Evolutionary conservation across 139 green algal species (phyloP), one percentile per base, ranked within the genome.

Genomic region (Picocystis salinarum): DNA sequence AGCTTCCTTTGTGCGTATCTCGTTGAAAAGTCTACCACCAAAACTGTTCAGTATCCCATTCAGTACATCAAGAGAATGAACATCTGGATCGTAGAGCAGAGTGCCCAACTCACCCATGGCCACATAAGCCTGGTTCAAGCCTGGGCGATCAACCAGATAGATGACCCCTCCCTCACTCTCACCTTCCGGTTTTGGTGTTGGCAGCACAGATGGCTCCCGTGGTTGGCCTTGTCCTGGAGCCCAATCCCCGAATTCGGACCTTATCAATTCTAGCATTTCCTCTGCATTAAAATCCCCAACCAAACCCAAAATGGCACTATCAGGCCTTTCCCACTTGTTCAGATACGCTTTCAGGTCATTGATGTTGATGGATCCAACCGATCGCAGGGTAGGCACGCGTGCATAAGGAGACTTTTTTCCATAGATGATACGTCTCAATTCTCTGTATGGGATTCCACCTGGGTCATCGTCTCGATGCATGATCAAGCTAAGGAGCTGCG

Each of bases 21-120:
- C 33, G 52, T 90, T 63, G 46, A 90, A 90, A 2, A 90, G 70
- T 20, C 54, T 25, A 4, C 76, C 76, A 0, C 78, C 78, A 56
- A 89, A 90, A 18, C 44, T 60, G 48, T 87, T 90, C 41, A 87
- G 64, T 9, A 77, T 53, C 33, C 41, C 45, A 3, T 27, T 36
- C 26, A 85, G 58, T 31, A 82, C 56, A 20, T 80, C 72, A 28
- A 90, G 58, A 0, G 66, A 33, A 9, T 45, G 61, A 11, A 52
- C 34, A 36, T 82, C 77, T 0, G 67, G 67, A 46, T 90, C 72
- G 3, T 36, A 34, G 25, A 82, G 40, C 5, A 28, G 18, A 4
- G 85, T 52, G 13, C 78, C 74, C 6, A 62, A 55, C 60, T 83
- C 72, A 0, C 48, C 69, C 15, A 60, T 23, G 3, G 47, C 60